Base-by-base conservation (phyloP, 139 green algal species). In the Ettlia oleoabundans region DNA sequence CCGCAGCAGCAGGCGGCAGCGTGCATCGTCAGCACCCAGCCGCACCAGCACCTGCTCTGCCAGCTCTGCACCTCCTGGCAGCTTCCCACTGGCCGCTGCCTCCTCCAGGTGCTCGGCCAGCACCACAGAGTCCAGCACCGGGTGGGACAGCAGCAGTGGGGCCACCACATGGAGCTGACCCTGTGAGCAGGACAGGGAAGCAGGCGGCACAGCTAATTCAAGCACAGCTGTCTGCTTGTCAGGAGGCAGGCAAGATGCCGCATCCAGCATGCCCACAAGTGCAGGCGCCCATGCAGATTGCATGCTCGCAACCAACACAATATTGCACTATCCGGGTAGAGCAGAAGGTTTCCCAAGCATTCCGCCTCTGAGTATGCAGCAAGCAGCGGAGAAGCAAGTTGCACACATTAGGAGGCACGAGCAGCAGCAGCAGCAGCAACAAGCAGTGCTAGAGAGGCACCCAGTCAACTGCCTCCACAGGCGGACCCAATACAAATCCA, bases 1-100 rank as follows among this genome's bases (percentile, higher is more conserved):
- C 13, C 73, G 55, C 80, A 85, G 80, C 52, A 85, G 80, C 72
- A 81, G 69, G 43, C 63, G 52, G 80, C 80, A 85, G 43, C n/a
- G 37, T 15, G 72, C 33, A 10, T 70, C 63, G 13, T 72, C 37
- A 1, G 52, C 63, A 0, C 70, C 37, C 43, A 85, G 32, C 24
- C 80, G 62, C 37, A 24, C 9, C 33, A 58, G 37, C 69, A 81
- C 30, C 43, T 55, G 40, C 33, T 52, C 40, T 1, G 80, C 80
- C 26, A 85, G 38, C 33, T 65, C 52, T 1, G 35, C 19, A 19
- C 47, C 72, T 4, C n/a, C 65, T 0, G 63, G 64, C 77, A 82
- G 43, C 9, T 33, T 42, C 24, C 43, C 42, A 4, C 6, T 13
- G 28, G 33, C 52, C n/a, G 35, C 80, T 26, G 51, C 69, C 33